These are phyloP conservation scores for Peniophora sp. DNA, from an alignment of 1,284 basidiomycete species.

Conservation along the genomic window DNA sequence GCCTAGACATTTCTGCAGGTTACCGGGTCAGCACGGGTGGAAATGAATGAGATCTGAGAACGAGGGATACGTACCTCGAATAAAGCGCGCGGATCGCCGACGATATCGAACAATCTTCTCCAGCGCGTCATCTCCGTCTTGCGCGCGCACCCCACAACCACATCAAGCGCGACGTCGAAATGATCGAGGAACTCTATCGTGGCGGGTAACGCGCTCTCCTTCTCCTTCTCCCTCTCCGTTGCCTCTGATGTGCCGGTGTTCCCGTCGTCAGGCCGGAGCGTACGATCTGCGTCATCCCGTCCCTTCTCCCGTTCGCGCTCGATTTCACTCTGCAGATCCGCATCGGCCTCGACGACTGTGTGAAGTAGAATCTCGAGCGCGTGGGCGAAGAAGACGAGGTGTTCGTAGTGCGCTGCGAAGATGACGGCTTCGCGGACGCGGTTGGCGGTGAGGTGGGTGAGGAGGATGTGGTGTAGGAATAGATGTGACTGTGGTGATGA, in stretches of 20 bases:
- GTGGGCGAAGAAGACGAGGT: constrained; percentile 90
- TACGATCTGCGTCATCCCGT: constrained; percentile 16
- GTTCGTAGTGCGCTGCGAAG: constrained; percentile 83
- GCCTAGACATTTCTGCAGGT: constrained; percentile 62
- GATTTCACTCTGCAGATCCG: constrained; percentile 17
- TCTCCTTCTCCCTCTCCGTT: background rate
- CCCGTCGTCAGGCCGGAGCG: constrained; percentile 6
- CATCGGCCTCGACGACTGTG: constrained; percentile 89
- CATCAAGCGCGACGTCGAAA: constrained; percentile 85
- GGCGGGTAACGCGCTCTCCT: constrained; percentile 48
- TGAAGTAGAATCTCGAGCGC: constrained; percentile 92
- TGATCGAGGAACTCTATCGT: constrained; percentile 92
- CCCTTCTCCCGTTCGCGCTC: too few relatives aligned
- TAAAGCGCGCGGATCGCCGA: constrained; percentile 84
- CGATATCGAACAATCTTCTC: constrained; percentile 82
- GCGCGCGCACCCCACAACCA: constrained; percentile 92
- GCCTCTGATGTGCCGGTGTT: constrained; percentile 4
- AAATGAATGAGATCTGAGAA: background rate
- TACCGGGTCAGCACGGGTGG: background rate
- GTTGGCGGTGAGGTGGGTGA: constrained; percentile 69
- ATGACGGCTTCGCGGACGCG: constrained; percentile 76
- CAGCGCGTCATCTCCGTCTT: constrained; percentile 95
- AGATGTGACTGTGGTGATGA: constrained; percentile 71
- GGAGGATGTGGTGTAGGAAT: constrained; percentile 89
- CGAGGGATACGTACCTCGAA: constrained; percentile 65